A percentile compares a stretch with the other conserved stretches of the same genome.
phyloP scores from a whole-genome alignment of 176 grass and related monocot genomes.

The Musa beccarii region DNA sequence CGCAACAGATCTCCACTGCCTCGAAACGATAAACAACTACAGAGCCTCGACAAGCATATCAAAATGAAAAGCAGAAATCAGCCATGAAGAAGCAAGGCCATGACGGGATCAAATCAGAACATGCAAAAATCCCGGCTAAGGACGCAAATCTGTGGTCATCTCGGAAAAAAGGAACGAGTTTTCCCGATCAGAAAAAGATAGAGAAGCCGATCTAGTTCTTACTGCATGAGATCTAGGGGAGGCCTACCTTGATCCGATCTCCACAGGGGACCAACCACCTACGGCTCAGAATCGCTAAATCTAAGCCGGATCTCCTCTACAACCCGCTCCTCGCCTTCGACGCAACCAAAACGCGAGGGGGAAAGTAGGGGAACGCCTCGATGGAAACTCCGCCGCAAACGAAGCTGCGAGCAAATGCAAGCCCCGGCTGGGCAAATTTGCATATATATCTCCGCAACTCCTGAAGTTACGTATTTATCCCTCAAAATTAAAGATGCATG shows the following conservation, averaged over 20 bases:
- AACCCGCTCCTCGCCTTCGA: neutral
- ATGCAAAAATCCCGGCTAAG: neutral
- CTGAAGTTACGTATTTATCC: too few relatives aligned
- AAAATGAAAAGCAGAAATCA: too few relatives aligned
- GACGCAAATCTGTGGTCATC: neutral
- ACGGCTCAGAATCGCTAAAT: neutral
- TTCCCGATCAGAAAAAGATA: neutral
- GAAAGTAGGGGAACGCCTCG: neutral
- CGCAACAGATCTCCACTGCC: too few relatives aligned
- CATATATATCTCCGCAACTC: too few relatives aligned
- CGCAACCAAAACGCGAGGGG: neutral
- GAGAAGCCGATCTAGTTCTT: neutral
- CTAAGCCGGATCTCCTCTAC: neutral
- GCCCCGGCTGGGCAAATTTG: too few relatives aligned
- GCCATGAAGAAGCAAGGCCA: too few relatives aligned
- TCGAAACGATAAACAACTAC: too few relatives aligned
- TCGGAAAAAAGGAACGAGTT: neutral
- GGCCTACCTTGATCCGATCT: neutral
- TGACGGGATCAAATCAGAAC: neutral
- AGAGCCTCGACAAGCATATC: too few relatives aligned
- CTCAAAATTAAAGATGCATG: too few relatives aligned
- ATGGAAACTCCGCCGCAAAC: conserved; percentile 4
- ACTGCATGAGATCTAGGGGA: neutral
- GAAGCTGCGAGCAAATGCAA: too few relatives aligned
- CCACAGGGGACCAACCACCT: neutral